phyloP scores from a whole-genome alignment of 2,329 filamentous ascomycete species.

The Grosmannia serpens region DNA sequence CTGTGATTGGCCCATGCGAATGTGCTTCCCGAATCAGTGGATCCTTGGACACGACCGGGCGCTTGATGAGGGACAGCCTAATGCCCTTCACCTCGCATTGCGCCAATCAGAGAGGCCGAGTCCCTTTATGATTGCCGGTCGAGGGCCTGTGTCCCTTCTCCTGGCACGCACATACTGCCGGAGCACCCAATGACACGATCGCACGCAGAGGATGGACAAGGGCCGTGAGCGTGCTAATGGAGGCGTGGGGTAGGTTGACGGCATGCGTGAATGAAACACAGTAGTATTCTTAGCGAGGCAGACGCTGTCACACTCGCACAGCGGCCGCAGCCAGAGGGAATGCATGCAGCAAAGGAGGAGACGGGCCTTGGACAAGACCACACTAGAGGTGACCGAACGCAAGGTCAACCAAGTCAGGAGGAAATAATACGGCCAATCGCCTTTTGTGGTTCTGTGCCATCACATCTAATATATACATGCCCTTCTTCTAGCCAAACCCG shows the following conservation, averaged over 20 bases:
- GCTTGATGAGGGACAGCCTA: background rate
- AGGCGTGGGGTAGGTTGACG: background rate
- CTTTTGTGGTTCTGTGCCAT: background rate
- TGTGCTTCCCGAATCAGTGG: background rate
- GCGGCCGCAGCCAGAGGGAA: background rate
- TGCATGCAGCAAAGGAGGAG: background rate
- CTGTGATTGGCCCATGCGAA: background rate
- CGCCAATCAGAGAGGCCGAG: background rate
- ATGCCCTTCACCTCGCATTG: background rate
- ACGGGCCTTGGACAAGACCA: background rate
- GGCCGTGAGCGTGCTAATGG: background rate
- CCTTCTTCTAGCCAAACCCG: background rate
- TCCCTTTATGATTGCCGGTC: background rate
- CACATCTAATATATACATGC: background rate
- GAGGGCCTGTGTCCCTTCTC: background rate
- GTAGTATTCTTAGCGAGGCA: slow-evolving; percentile 3
- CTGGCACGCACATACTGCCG: background rate
- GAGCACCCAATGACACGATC: slow-evolving; percentile 1
- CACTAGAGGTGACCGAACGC: background rate
- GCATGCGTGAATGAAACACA: background rate
- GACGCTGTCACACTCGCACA: background rate
- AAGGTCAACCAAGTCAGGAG: background rate
- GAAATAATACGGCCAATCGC: background rate
- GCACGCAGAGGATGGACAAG: background rate
- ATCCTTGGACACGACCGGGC: background rate